Conservation (phyloP, 441 rosid species). For the Mallotus repandus region DNA sequence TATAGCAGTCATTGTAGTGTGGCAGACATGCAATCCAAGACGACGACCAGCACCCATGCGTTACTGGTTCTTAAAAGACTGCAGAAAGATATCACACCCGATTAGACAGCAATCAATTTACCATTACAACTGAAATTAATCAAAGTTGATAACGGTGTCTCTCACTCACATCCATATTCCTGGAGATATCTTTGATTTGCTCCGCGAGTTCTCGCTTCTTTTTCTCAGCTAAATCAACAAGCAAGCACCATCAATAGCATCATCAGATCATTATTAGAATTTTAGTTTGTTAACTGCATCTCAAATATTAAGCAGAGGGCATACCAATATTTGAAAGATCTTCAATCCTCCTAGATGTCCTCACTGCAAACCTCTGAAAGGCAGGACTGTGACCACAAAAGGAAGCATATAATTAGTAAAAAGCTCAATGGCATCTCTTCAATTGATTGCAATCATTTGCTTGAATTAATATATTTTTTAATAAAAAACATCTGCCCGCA, state of each 20-base stretch:
- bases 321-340: conserved; percentile 58
- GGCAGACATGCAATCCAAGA: too few species aligned
- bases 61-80: conserved; percentile 47
- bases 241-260: neutral
- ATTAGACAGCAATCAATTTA: neutral
- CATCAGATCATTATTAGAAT: neutral
- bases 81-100: conserved; percentile 19
- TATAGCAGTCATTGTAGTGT: neutral
- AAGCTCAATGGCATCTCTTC: neutral
- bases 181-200: conserved; percentile 63
- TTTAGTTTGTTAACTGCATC: neutral
- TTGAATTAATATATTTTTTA: too few species aligned
- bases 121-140: too few species aligned
- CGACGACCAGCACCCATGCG: neutral
- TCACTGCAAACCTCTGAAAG: conserved; percentile 95
- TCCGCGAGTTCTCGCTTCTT: conserved; percentile 65
- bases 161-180: conserved; percentile 46
- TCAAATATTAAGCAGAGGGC: conserved; percentile 7
- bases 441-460: too few species aligned
- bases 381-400: conserved; percentile 51
- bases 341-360: conserved; percentile 79
- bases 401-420: neutral
- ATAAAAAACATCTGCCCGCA: too few species aligned
- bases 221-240: conserved; percentile 48
- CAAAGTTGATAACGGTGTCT: conserved; percentile 1